Evolutionary conservation across 129 eudicot genomes (phyloP).

Genomic region (Saussurea involucrata): DNA sequence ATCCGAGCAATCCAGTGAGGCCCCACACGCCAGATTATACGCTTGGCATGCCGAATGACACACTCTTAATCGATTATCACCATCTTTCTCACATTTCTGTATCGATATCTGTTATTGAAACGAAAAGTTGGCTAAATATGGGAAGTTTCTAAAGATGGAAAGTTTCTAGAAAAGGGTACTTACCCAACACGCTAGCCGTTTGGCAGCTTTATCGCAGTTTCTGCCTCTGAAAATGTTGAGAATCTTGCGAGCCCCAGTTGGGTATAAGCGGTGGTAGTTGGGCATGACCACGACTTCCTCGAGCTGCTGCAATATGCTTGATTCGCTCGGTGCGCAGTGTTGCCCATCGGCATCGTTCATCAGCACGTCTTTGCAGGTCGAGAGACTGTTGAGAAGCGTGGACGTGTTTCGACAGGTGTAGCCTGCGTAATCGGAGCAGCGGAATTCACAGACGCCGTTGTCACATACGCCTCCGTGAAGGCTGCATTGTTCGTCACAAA

Average conservation of each 20-base stretch:
- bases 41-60: slow-evolving; percentile 95
- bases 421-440: slow-evolving; percentile 97
- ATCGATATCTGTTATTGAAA: slow-evolving; percentile 66
- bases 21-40: slow-evolving; percentile 93
- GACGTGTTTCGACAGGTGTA: slow-evolving; percentile 92
- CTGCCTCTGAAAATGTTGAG: slow-evolving; percentile 65
- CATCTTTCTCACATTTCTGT: slow-evolving; percentile 87
- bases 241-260: slow-evolving; percentile 82
- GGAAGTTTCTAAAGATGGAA: neutral
- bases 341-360: slow-evolving; percentile 62
- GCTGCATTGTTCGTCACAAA: slow-evolving; percentile 96
- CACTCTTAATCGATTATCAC: slow-evolving; percentile 87
- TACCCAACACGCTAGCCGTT: slow-evolving; percentile 97
- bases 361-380: slow-evolving; percentile 73
- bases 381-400: slow-evolving; percentile 66
- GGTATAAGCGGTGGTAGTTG: slow-evolving; percentile 83
- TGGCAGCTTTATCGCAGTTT: slow-evolving; percentile 91
- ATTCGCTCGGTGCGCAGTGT: slow-evolving; percentile 95
- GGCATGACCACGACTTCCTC: slow-evolving; percentile 98
- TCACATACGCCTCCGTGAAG: slow-evolving; percentile 99
- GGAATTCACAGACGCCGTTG: slow-evolving; percentile 89
- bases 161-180: slow-evolving; percentile 13
- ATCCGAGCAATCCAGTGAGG: slow-evolving; percentile 91
- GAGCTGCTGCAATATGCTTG: slow-evolving; percentile 81
- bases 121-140: neutral